Percentiles rank a stretch among this genome's conserved stretches.
Conservation (phyloP, 1,139 yeast species). For the Debaryomycetaceae sp. region DNA sequence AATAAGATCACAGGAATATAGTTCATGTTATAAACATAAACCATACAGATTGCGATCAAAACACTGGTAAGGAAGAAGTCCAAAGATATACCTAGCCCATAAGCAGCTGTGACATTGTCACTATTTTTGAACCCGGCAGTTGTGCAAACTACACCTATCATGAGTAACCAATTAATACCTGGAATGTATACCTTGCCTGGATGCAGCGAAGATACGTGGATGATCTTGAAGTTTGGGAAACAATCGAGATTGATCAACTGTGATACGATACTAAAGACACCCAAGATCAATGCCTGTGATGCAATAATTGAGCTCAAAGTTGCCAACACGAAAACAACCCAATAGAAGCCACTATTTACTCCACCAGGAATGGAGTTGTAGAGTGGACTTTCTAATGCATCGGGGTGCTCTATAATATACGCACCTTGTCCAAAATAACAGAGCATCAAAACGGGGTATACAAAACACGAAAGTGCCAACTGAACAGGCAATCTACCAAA, state of each 20-base stretch:
- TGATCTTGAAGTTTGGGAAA: slow-evolving; percentile 45
- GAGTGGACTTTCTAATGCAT: slow-evolving; percentile 39
- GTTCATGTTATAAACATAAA: slow-evolving; percentile 41
- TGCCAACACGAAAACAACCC: slow-evolving; percentile 53
- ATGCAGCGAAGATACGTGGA: slow-evolving; percentile 41
- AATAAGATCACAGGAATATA: slow-evolving; percentile 31
- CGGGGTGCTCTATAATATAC: slow-evolving; percentile 40
- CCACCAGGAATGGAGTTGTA: slow-evolving; percentile 53
- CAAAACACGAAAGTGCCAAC: slow-evolving; percentile 39
- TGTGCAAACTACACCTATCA: slow-evolving; percentile 48
- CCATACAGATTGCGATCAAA: slow-evolving; percentile 42
- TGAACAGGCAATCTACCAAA: slow-evolving; percentile 51
- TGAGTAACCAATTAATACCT: slow-evolving; percentile 42
- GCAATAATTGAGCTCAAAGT: slow-evolving; percentile 56
- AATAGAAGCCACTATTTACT: slow-evolving; percentile 38
- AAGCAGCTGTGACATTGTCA: slow-evolving; percentile 53
- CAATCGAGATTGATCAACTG: slow-evolving; percentile 54
- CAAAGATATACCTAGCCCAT: slow-evolving; percentile 55
- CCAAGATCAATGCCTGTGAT: slow-evolving; percentile 55
- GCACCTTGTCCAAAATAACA: slow-evolving; percentile 61
- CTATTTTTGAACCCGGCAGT: slow-evolving; percentile 52
- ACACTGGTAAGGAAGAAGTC: slow-evolving; percentile 52
- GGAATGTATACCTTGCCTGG: slow-evolving; percentile 53
- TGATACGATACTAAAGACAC: slow-evolving; percentile 50
- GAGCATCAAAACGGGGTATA: slow-evolving; percentile 50